Percentiles rank a stretch among this genome's conserved stretches.
Evolutionary conservation across 2,329 filamentous ascomycete genomes (phyloP).

Genomic region (Tolypocladium guangdongense): DNA sequence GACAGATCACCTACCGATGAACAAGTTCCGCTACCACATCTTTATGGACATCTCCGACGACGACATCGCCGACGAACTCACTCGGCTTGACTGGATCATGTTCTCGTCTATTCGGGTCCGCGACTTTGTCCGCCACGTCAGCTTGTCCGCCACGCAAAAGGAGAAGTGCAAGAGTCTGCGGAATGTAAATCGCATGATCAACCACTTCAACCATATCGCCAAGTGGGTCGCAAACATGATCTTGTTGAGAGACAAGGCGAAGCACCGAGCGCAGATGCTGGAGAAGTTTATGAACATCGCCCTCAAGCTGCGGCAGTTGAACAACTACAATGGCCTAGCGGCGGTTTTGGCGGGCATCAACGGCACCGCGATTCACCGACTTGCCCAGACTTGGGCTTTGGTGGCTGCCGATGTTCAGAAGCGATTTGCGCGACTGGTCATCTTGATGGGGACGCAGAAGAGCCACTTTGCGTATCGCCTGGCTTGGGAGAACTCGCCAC

Average conservation of each 20-base stretch:
- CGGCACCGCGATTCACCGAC: slow-evolving; percentile 72
- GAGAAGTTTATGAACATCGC: slow-evolving; percentile 96
- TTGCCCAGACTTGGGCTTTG: slow-evolving; percentile 67
- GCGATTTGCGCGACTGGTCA: slow-evolving; percentile 76
- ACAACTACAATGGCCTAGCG: slow-evolving; percentile 96
- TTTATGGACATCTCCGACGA: slow-evolving; percentile 83
- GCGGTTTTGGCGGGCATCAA: slow-evolving; percentile 90
- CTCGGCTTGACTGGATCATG: slow-evolving; percentile 96
- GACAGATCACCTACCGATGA: slow-evolving; percentile 56
- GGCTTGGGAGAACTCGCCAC: slow-evolving; percentile 90
- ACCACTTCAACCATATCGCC: slow-evolving; percentile 79
- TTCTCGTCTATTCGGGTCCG: slow-evolving; percentile 90
- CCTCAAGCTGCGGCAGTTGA: slow-evolving; percentile 72
- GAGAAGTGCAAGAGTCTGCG: slow-evolving; percentile 66
- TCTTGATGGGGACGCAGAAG: slow-evolving; percentile 88
- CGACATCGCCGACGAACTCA: slow-evolving; percentile 81
- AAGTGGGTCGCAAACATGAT: slow-evolving; percentile 77
- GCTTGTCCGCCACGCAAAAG: slow-evolving; percentile 58
- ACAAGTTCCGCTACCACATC: slow-evolving; percentile 78
- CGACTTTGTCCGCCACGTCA: slow-evolving; percentile 87
- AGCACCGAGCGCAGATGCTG: slow-evolving; percentile 81
- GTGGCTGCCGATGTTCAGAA: slow-evolving; percentile 64
- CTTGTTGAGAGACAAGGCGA: slow-evolving; percentile 85
- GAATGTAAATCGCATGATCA: slow-evolving; percentile 90
- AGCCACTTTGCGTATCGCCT: slow-evolving; percentile 92